These are phyloP conservation scores for Lycium ferocissimum DNA, from an alignment of 257 asterid genomes.

Conservation along the genomic window DNA sequence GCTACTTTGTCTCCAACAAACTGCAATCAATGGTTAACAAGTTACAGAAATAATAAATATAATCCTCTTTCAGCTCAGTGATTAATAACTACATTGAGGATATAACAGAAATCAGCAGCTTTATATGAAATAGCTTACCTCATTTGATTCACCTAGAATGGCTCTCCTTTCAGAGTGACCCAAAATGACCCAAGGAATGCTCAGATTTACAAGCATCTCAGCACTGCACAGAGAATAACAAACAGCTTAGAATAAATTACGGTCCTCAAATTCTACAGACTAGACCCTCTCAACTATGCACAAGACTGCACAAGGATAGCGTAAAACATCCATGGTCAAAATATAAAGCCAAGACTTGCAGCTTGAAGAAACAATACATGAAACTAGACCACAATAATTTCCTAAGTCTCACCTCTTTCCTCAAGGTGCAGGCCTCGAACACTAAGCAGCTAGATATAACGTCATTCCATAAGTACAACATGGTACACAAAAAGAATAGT, in stretches of 20 bases:
- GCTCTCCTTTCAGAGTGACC: constrained; percentile 99
- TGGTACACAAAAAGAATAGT: not conserved
- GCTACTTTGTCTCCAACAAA: constrained; percentile 97
- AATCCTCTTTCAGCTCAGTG: not conserved
- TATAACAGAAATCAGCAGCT: not conserved
- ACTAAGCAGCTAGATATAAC: not conserved
- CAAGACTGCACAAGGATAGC: not conserved
- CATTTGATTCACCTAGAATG: constrained; percentile 74
- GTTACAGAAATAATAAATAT: not conserved
- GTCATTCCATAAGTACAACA: not conserved
- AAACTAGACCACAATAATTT: constrained; percentile 25
- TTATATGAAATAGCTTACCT: constrained; percentile 54
- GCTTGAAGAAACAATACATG: constrained; percentile 6
- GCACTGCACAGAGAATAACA: constrained; percentile 62
- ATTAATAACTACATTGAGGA: not conserved
- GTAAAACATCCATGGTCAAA: not conserved
- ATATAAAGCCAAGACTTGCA: not conserved
- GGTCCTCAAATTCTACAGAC: not conserved
- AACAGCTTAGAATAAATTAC: constrained; percentile 15
- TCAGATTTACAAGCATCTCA: constrained; percentile 90
- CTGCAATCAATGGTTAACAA: constrained; percentile 45
- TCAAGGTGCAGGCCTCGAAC: not conserved
- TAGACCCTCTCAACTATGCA: not conserved
- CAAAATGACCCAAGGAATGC: constrained; percentile 90
- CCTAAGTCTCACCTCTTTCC: constrained; percentile 1